Base-by-base conservation (phyloP, 1,139 yeast species). In the Candida smagusa region DNA sequence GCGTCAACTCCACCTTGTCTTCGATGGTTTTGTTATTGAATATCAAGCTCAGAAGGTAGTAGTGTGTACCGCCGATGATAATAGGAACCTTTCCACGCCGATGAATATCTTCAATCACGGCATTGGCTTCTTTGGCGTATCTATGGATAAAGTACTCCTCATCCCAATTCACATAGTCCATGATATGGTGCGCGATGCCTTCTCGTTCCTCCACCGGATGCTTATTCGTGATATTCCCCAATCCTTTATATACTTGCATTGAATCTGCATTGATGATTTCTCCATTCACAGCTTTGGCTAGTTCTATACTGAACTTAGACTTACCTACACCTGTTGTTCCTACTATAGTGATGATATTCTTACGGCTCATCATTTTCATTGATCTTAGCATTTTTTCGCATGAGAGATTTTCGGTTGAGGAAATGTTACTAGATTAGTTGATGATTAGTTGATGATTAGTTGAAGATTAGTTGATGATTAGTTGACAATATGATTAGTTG, bases 241-340 rank as follows among this genome's bases (percentile, higher is more conserved):
- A 63, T 1, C 78, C 81, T 28, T 68, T 62, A 58, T 92, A 92
- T 61, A 92, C 86, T 61, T 94, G 98, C 97, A 92, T 90, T 3
- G 97, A 88, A 58, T 92, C 99, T 0, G 96, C 96, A 61, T 92
- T 92, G 50, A 92, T 85, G 49, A 92, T 74, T 58, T 94, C 97
- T 13, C 98, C 98, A 57, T 82, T 76, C 40, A 85, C 72, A 16
- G 75, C 73, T 46, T 75, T 72, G 7, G 97, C 97, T 11, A 92
- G 60, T 43, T 89, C 95, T 6, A 89, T 81, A 39, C 85, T 76
- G 44, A 84, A 74, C 52, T 89, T 87, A 1, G 97, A 90, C 56
- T 92, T 92, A 0, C 98, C 98, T n/a, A 89, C 97, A 1, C 98
- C 98, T 0, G 98, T 92, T 28, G 97, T 90, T 0, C 98, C 98